Percentiles rank a stretch among this genome's conserved stretches.
Evolutionary conservation across 352 stramenopile species (phyloP).

Genomic region (Globisporangium echinulatum): DNA sequence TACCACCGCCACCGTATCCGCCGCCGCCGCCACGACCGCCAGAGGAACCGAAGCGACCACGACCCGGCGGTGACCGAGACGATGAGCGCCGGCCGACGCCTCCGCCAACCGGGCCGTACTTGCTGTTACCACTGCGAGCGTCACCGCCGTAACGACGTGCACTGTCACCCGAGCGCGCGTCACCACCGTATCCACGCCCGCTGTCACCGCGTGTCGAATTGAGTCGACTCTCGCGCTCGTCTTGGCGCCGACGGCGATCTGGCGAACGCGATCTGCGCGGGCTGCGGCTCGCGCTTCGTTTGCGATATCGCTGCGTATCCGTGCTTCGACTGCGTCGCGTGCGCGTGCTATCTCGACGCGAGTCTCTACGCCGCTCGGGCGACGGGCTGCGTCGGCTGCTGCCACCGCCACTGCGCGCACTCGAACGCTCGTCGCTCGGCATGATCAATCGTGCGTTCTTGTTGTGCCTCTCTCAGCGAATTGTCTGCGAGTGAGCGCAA

Average conservation of each 20-base stretch:
- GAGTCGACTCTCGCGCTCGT: conserved; percentile 1
- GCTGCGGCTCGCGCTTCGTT: conserved; percentile 17
- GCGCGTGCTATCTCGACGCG: not conserved
- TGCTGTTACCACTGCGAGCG: conserved; percentile 3
- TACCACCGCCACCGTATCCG: conserved; percentile 2
- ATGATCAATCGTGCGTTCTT: too few relatives aligned
- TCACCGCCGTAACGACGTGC: conserved; percentile 1
- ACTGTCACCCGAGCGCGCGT: not conserved
- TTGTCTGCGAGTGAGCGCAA: too few relatives aligned
- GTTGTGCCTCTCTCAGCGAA: too few relatives aligned
- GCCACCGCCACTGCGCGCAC: not conserved
- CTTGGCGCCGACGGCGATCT: conserved; percentile 3
- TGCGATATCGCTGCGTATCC: conserved; percentile 10
- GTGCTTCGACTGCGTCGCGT: conserved; percentile 22
- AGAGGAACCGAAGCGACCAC: conserved; percentile 15
- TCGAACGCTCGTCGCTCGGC: conserved; percentile 1
- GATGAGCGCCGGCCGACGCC: not conserved
- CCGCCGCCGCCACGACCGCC: conserved; percentile 5
- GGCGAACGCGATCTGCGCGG: conserved; percentile 10
- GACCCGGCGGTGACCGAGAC: conserved; percentile 2
- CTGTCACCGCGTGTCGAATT: not conserved
- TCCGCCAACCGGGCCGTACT: conserved; percentile 10
- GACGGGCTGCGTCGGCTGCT: conserved; percentile 4
- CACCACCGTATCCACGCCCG: not conserved
- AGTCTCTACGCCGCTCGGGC: conserved; percentile 4